Conservation (phyloP, 345 rosid species). For the Euphorbia tirucalli region DNA sequence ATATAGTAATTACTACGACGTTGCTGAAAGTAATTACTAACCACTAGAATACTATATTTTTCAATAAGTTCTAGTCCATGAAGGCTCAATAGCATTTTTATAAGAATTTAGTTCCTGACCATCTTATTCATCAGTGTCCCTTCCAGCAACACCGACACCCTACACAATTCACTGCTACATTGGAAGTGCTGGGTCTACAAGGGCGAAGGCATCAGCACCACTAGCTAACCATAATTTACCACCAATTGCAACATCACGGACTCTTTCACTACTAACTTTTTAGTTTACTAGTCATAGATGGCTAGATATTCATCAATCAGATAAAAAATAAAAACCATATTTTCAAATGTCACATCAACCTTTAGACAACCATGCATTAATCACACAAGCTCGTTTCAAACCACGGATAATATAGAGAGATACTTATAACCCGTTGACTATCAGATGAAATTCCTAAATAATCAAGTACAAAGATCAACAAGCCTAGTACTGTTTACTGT, state of each 20-base stretch:
- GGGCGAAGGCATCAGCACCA: neutral
- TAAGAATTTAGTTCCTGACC: neutral
- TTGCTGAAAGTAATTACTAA: neutral
- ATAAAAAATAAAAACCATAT: neutral
- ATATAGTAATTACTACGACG: neutral
- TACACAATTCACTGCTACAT: neutral
- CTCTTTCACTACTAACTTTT: neutral
- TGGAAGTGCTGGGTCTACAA: neutral
- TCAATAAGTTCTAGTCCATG: neutral
- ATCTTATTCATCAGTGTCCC: neutral
- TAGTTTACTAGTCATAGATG: neutral
- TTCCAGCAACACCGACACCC: neutral
- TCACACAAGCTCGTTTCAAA: too few species aligned
- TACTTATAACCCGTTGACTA: neutral
- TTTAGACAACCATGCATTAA: neutral
- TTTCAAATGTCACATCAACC: neutral
- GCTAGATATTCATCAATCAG: neutral
- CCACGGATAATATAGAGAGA: neutral
- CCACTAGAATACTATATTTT: neutral
- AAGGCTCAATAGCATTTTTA: neutral
- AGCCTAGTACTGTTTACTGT: neutral
- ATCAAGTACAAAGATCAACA: neutral
- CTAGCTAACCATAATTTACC: neutral
- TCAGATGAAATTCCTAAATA: conserved; percentile 1
- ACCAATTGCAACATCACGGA: neutral